Conservation (phyloP, 805 yeast genomes). For the Candida andamanensis region DNA sequence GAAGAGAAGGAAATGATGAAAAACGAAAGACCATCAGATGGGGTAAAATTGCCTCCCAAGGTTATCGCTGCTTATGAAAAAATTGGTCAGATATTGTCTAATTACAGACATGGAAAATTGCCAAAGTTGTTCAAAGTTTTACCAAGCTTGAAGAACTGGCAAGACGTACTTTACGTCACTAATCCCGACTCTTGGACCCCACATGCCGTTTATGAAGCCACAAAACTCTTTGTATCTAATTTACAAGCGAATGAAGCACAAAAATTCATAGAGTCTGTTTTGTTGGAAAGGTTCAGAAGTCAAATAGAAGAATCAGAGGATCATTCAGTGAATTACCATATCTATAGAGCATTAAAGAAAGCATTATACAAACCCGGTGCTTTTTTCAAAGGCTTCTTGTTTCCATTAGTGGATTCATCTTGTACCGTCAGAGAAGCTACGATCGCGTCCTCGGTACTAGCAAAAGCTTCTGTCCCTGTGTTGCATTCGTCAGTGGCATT, state of each 20-base stretch:
- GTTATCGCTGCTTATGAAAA: conserved; percentile 92
- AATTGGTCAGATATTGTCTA: conserved; percentile 79
- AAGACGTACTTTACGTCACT: conserved; percentile 87
- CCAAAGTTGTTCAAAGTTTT: conserved; percentile 96
- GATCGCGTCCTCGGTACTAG: conserved; percentile 85
- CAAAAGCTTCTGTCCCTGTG: conserved; percentile 88
- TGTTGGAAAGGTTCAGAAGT: conserved; percentile 66
- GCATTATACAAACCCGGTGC: conserved; percentile 96
- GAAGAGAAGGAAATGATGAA: conserved; percentile 58
- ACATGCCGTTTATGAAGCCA: conserved; percentile 90
- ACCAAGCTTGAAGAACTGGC: conserved; percentile 93
- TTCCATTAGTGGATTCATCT: conserved; percentile 84
- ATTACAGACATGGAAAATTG: conserved; percentile 92
- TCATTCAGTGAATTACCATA: conserved; percentile 82
- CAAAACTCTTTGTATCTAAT: conserved; percentile 88
- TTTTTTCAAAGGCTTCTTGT: conserved; percentile 91
- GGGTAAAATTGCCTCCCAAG: conserved; percentile 88
- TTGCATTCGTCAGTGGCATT: conserved; percentile 95
- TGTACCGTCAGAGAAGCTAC: conserved; percentile 93
- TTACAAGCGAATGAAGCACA: conserved; percentile 85
- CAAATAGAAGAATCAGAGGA: conserved; percentile 70
- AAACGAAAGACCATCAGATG: conserved; percentile 45
- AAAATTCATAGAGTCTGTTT: conserved; percentile 63
- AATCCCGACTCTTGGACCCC: conserved; percentile 94
- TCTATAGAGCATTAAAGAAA: conserved; percentile 87